phyloP scores from a whole-genome alignment of 192 early-diverging fungal species.

The Piromyces finnis region DNA sequence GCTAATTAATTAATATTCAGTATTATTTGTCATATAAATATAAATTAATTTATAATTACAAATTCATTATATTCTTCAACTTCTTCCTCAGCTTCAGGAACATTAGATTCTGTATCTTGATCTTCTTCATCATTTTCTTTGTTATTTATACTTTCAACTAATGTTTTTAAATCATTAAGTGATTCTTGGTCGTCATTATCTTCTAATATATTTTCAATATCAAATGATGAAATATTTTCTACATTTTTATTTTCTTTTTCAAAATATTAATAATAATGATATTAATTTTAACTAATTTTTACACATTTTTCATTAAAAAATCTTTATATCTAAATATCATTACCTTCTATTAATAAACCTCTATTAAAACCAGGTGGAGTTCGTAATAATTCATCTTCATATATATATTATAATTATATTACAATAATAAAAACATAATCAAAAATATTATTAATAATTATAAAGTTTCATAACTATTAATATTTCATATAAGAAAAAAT shows the following conservation, averaged over 20 bases:
- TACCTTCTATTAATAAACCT: constrained; percentile 33
- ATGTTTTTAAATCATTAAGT: background rate
- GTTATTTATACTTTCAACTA: background rate
- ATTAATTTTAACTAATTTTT: too few species aligned
- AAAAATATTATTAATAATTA: too few species aligned
- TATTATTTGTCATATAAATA: too few species aligned
- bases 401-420: background rate
- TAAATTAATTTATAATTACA: background rate
- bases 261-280: too few species aligned
- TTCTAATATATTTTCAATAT: background rate
- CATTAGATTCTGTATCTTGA: background rate
- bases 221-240: background rate
- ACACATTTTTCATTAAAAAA: too few species aligned
- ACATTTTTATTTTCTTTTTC: background rate
- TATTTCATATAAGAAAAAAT: too few species aligned
- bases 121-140: background rate
- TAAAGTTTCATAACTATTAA: too few species aligned
- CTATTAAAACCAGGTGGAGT: constrained; percentile 54
- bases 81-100: background rate
- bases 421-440: too few species aligned
- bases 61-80: constrained; percentile 2
- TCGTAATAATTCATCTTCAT: constrained; percentile 21
- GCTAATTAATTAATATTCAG: too few species aligned
- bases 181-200: constrained; percentile 8
- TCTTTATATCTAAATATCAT: too few species aligned